Evolutionary conservation across 2,329 filamentous ascomycete genomes (phyloP).

Genomic region (Metarhizium sp.): DNA sequence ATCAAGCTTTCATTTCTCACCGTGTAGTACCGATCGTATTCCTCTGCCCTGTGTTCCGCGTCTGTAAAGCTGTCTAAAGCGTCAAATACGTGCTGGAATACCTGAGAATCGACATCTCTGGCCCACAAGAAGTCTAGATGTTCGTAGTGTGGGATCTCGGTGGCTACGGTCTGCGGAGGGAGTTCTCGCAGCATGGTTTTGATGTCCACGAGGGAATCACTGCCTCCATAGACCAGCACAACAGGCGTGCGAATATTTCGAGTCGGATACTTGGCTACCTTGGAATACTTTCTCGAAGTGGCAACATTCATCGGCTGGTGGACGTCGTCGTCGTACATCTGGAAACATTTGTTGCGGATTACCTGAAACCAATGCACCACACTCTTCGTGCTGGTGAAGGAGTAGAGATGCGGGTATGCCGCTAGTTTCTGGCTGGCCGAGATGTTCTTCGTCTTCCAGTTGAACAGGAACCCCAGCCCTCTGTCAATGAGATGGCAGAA

Average conservation of each 20-base stretch:
- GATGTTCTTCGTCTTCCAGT: conserved; percentile 83
- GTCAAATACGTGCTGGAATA: conserved; percentile 87
- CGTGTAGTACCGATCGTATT: conserved; percentile 48
- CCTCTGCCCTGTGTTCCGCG: conserved; percentile 47
- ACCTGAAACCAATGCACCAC: conserved; percentile 99
- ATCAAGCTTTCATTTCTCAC: conserved; percentile 43
- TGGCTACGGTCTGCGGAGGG: conserved; percentile 74
- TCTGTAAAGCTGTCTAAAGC: conserved; percentile 66
- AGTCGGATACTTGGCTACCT: conserved; percentile 92
- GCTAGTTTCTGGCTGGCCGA: conserved; percentile 81
- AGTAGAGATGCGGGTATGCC: conserved; percentile 92
- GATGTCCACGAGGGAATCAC: conserved; percentile 90
- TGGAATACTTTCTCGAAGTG: conserved; percentile 76
- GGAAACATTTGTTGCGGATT: conserved; percentile 89
- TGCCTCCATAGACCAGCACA: conserved; percentile 86
- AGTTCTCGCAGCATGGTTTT: conserved; percentile 84
- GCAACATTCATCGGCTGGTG: conserved; percentile 65
- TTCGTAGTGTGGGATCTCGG: conserved; percentile 85
- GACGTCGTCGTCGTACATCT: conserved; percentile 97
- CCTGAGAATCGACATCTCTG: conserved; percentile 68
- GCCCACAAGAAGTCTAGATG: conserved; percentile 97
- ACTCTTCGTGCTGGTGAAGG: conserved; percentile 91
- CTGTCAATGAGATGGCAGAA: conserved; percentile 84
- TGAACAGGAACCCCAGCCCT: conserved; percentile 74
- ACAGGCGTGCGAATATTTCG: conserved; percentile 95